Evolutionary conservation across 2,329 filamentous ascomycete species (phyloP).

Genomic region (Fusarium sp.): DNA sequence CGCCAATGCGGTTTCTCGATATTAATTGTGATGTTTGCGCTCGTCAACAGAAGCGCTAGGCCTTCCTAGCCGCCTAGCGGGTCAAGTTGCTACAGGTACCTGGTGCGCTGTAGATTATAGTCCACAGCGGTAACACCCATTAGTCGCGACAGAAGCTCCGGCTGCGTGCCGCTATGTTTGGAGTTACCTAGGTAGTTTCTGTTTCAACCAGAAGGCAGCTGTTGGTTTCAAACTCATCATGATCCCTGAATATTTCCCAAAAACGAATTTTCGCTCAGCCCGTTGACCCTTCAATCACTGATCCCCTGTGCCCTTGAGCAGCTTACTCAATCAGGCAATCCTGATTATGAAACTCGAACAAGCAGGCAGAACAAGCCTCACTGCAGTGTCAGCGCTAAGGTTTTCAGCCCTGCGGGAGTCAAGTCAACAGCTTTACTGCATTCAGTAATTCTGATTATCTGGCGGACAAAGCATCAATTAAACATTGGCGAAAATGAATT

Average conservation of each 20-base stretch:
- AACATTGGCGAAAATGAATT: background rate
- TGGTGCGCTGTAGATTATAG: background rate
- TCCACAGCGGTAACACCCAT: no score
- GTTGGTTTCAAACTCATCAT: background rate
- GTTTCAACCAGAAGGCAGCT: background rate
- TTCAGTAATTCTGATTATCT: background rate
- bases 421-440: background rate
- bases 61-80: background rate
- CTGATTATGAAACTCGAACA: background rate
- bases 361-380: background rate
- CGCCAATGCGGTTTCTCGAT: accelerated
- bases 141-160: background rate
- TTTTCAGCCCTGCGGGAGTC: background rate
- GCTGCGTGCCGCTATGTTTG: no score
- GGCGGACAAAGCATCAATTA: background rate
- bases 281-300: background rate
- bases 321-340: background rate
- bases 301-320: background rate
- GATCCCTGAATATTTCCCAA: background rate
- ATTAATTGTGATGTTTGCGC: background rate
- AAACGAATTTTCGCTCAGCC: background rate
- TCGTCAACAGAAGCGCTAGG: background rate
- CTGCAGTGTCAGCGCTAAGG: background rate
- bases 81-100: background rate
- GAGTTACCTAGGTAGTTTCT: background rate